These are phyloP conservation scores for Jackrogersella multiformis DNA, from an alignment of 495 filamentous ascomycete genomes.

Conservation along the genomic window DNA sequence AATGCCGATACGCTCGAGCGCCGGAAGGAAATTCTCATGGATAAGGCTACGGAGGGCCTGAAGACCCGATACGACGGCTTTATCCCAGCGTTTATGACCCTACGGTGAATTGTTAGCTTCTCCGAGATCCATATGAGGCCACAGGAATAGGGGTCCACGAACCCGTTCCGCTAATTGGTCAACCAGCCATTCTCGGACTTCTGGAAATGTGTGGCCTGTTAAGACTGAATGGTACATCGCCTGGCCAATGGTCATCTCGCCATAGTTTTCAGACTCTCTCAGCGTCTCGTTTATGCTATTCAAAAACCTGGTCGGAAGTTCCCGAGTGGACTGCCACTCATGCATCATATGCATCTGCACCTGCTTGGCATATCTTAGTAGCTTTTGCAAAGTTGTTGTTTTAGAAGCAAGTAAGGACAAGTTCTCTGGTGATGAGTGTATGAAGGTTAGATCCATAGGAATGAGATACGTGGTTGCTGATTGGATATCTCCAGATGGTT, in stretches of 20 bases:
- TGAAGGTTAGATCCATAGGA: conserved; percentile 84
- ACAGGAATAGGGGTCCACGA: conserved; percentile 39
- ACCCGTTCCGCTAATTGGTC: conserved; percentile 88
- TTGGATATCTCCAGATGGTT: conserved; percentile 41
- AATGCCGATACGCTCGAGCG: conserved; percentile 83
- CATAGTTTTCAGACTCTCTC: conserved; percentile 37
- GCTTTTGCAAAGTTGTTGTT: conserved; percentile 84
- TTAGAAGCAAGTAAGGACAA: conserved; percentile 85
- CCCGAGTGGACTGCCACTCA: conserved; percentile 84
- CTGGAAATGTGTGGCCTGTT: conserved; percentile 80
- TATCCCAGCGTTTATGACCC: conserved; percentile 97
- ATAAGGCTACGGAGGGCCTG: conserved; percentile 78
- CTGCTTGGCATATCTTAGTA: conserved; percentile 83
- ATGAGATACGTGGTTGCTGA: conserved; percentile 65
- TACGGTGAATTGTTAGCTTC: conserved; percentile 46
- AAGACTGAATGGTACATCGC: conserved; percentile 86
- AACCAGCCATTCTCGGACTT: conserved; percentile 86
- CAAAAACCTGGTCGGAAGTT: conserved; percentile 80
- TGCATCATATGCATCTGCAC: conserved; percentile 75
- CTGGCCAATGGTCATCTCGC: conserved; percentile 68
- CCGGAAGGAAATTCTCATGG: conserved; percentile 88
- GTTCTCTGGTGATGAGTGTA: conserved; percentile 79
- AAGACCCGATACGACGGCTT: conserved; percentile 78
- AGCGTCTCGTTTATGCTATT: conserved; percentile 75
- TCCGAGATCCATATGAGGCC: background rate